A percentile compares a stretch with the other conserved stretches of the same genome.
These are phyloP conservation scores for Lachancea nothofagi DNA, from an alignment of 805 yeast species.

Conservation along the genomic window DNA sequence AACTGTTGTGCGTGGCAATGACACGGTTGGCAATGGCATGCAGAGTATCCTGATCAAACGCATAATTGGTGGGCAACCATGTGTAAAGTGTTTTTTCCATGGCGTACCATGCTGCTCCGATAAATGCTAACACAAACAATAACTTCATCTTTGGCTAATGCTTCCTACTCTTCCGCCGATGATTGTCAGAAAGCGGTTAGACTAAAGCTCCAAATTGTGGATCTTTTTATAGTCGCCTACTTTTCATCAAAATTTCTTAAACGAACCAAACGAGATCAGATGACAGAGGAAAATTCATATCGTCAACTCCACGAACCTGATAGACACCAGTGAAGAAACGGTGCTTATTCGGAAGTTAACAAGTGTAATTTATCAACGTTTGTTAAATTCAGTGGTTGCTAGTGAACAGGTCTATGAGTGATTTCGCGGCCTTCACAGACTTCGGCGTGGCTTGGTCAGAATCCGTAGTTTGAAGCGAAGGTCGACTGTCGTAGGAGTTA, in stretches of 20 bases:
- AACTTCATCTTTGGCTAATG: conserved; percentile 27
- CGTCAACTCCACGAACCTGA: not conserved
- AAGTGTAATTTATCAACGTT: not conserved
- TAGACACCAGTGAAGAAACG: not conserved
- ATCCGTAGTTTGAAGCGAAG: not conserved
- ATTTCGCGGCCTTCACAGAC: conserved; percentile 34
- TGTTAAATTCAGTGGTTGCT: conserved; percentile 15
- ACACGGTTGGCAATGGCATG: conserved; percentile 54
- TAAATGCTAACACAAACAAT: conserved; percentile 14
- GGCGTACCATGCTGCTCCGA: conserved; percentile 21
- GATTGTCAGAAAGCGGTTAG: too few relatives aligned
- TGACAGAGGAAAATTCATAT: not conserved
- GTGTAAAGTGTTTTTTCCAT: conserved; percentile 39
- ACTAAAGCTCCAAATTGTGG: not conserved
- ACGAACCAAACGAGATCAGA: not conserved
- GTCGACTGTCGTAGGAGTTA: not conserved
- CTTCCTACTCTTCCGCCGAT: too few relatives aligned
- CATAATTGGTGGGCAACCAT: conserved; percentile 67
- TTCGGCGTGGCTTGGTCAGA: conserved; percentile 27
- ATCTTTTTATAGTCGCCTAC: not conserved
- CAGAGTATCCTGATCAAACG: conserved; percentile 62
- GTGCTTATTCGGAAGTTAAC: not conserved
- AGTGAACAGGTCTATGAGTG: conserved; percentile 30
- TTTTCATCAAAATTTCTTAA: not conserved
- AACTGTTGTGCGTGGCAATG: conserved; percentile 38